Base-by-base conservation (phyloP, 805 yeast genomes). In the Hermanozyma aechmeae region DNA sequence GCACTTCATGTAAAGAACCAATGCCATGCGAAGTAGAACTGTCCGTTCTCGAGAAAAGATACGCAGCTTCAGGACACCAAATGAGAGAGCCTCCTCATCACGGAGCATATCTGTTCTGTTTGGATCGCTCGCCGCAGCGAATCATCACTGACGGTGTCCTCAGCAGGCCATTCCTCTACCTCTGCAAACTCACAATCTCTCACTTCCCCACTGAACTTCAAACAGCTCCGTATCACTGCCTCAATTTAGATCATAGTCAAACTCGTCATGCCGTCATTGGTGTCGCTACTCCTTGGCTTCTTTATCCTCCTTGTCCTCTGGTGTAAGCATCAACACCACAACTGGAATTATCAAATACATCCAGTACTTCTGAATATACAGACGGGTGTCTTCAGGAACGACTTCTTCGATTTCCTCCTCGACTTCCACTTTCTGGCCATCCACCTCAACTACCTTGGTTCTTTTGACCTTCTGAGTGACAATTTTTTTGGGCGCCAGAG, bases 301-400 rank as follows among this genome's bases (percentile, higher is more conserved):
- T 10, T 17, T 17, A 7, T 17, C 20, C 9, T 10, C 20, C 46
- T 32, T 35, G 42, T 21, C 45, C 35, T 26, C 32, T 38, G 50
- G 62, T 13, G 46, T 33, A 32, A 65, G 31, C 22, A 71, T 23
- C 33, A 61, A 35, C 14, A 69, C 36, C 19, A 47, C 31, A 34
- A 49, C 36, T 10, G 71, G 71, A 2, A 76, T 72, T 6, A 71
- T 71, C 15, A 76, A 54, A 47, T 69, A 73, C 63, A 71, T 59
- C 81, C 81, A 76, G 50, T 76, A 68, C 46, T 68, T 67, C 45
- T 74, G 79, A 12, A 75, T 52, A 50, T 73, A 74, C 4, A 76
- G 65, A 22, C 59, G 43, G 11, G 45, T 46, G 26, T 47, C 58
- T 13, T 42, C 56, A 25, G 38, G 51, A 15, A 37, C 46, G 20